Evolutionary conservation across 352 stramenopile species (phyloP).

Genomic region (Globisporangium recalcitrans): DNA sequence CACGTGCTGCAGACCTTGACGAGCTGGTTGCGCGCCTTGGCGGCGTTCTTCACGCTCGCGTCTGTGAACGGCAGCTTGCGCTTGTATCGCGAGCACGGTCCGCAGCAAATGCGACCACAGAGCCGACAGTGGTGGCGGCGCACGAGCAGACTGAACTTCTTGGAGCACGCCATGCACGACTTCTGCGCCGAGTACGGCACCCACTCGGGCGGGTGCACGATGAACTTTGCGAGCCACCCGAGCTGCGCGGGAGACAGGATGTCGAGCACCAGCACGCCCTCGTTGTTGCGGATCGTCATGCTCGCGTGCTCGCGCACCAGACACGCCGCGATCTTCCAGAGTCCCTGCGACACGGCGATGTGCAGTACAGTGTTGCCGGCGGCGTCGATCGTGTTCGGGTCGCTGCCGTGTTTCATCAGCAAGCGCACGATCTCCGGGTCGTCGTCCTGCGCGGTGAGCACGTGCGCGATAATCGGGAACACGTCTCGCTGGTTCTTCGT

Average conservation of each 20-base stretch:
- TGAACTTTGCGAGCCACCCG: conserved; percentile 77
- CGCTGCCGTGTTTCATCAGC: conserved; percentile 69
- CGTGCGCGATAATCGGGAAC: conserved; percentile 72
- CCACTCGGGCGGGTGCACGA: conserved; percentile 66
- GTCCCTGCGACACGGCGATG: conserved; percentile 65
- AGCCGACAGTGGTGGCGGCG: conserved; percentile 78
- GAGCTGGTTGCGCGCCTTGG: conserved; percentile 36
- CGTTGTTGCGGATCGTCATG: conserved; percentile 76
- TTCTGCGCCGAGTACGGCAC: conserved; percentile 58
- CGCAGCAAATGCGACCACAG: conserved; percentile 78
- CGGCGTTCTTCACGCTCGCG: conserved; percentile 33
- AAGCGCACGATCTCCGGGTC: conserved; percentile 63
- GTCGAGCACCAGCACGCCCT: conserved; percentile 67
- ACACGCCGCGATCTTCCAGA: conserved; percentile 67
- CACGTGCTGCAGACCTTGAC: conserved; percentile 74
- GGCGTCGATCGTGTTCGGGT: conserved; percentile 67
- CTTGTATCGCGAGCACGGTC: conserved; percentile 76
- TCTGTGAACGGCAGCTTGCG: conserved; percentile 53
- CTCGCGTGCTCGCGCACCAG: conserved; percentile 58
- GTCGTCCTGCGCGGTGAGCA: conserved; percentile 66
- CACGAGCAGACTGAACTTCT: conserved; percentile 64
- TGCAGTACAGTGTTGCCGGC: conserved; percentile 77
- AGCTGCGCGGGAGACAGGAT: conserved; percentile 65
- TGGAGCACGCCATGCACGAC: conserved; percentile 67
- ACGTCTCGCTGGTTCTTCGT: conserved; percentile 69